Conservation (phyloP, 352 stramenopile species). For the Pythium vanterpoolii region DNA sequence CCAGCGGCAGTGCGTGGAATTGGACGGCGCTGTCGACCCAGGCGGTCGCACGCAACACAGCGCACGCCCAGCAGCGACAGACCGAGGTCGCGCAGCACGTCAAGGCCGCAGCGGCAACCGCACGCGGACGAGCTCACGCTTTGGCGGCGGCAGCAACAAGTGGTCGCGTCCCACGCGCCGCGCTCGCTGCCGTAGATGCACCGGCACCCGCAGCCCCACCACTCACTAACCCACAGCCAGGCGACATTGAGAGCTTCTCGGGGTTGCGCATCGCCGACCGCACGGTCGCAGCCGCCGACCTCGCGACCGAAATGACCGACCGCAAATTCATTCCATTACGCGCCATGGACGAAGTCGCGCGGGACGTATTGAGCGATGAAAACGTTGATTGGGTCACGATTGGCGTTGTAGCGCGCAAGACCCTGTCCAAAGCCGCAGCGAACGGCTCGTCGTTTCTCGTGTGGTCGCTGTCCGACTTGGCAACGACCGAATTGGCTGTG, state of each 20-base stretch:
- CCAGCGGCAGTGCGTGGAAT: slow-evolving; percentile 35
- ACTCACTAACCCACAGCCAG: slow-evolving; percentile 21
- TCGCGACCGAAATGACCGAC: slow-evolving; percentile 63
- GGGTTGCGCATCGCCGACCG: slow-evolving; percentile 53
- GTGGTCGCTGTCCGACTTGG: slow-evolving; percentile 72
- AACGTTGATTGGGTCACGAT: slow-evolving; percentile 83
- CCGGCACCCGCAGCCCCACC: background rate
- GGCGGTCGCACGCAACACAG: slow-evolving; percentile 22
- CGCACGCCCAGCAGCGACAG: slow-evolving; percentile 18
- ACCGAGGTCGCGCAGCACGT: slow-evolving; percentile 16
- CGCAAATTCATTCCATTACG: slow-evolving; percentile 63
- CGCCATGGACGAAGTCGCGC: slow-evolving; percentile 51
- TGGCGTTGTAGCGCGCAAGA: slow-evolving; percentile 70
- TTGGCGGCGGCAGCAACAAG: background rate
- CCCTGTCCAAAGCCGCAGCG: slow-evolving; percentile 55
- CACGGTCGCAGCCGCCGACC: slow-evolving; percentile 37
- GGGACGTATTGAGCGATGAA: slow-evolving; percentile 52
- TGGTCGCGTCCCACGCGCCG: background rate
- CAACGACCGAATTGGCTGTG: slow-evolving; percentile 59
- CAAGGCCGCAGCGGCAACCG: slow-evolving; percentile 11
- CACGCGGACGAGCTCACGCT: background rate
- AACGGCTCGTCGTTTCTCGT: slow-evolving; percentile 79
- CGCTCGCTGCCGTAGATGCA: background rate
- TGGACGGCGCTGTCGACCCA: slow-evolving; percentile 47
- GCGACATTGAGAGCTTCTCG: slow-evolving; percentile 42